Percentiles rank a stretch among this genome's conserved stretches.
Evolutionary conservation across 2,329 filamentous ascomycete species (phyloP).

Genomic region (Nemania abortiva): DNA sequence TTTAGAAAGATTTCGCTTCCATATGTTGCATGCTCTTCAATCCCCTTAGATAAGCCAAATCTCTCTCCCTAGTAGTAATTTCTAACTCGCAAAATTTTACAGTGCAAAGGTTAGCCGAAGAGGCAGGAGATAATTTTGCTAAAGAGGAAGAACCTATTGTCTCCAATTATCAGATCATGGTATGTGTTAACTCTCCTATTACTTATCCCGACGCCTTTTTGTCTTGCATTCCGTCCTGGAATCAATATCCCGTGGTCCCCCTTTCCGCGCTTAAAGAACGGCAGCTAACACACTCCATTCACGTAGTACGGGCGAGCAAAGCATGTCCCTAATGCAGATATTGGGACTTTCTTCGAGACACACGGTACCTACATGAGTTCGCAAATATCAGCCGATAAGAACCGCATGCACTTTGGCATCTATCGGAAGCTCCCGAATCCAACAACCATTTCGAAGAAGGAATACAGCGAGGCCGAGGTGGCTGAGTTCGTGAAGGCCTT

Average conservation of each 20-base stretch:
- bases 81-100: background rate
- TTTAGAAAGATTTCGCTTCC: background rate
- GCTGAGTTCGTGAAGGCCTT: constrained; percentile 35
- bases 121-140: constrained; percentile 16
- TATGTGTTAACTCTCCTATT: constrained; percentile 3
- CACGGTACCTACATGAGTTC: constrained; percentile 34
- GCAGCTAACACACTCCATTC: background rate
- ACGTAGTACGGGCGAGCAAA: constrained; percentile 35
- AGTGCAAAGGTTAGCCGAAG: constrained; percentile 33
- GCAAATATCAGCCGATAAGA: constrained; percentile 31
- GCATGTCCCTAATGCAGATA: constrained; percentile 13
- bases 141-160: constrained; percentile 33
- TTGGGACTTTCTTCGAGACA: constrained; percentile 34
- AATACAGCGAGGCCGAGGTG: constrained; percentile 33
- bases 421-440: constrained; percentile 30
- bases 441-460: constrained; percentile 20
- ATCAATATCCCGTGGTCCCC: background rate
- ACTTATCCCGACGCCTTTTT: background rate
- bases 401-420: constrained; percentile 36
- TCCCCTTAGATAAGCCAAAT: background rate
- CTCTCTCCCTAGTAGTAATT: background rate
- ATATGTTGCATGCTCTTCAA: background rate
- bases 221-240: background rate
- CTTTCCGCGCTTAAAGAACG: background rate
- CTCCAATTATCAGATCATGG: constrained; percentile 36